Percentiles rank a stretch among this genome's conserved stretches.
These are phyloP conservation scores for Strigomonas oncopelti DNA, from an alignment of 208 protist genomes.

Conservation along the genomic window DNA sequence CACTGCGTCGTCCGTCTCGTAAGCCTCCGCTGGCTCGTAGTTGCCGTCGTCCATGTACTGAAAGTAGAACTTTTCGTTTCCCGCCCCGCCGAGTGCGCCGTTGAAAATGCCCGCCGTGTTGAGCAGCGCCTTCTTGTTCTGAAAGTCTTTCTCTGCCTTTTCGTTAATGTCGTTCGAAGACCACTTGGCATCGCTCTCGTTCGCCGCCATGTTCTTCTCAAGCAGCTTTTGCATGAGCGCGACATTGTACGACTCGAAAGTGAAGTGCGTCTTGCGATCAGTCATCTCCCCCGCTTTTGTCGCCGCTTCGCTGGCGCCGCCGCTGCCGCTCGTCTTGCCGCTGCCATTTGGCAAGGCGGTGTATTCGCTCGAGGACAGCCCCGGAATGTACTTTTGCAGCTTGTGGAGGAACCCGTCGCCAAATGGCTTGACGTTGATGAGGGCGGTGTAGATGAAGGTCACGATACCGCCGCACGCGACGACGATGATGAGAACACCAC, in stretches of 20 bases:
- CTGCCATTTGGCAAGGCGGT: not conserved
- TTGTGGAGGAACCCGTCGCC: not conserved
- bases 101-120: constrained; percentile 18
- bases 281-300: too few relatives aligned
- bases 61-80: constrained; percentile 24
- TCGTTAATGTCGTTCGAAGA: not conserved
- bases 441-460: constrained; percentile 6
- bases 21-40: constrained; percentile 13
- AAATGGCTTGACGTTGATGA: constrained; percentile 15
- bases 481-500: constrained; percentile 23
- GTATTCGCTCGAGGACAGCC: not conserved
- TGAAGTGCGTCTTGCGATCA: not conserved
- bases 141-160: constrained; percentile 6
- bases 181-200: not conserved
- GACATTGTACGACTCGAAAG: constrained; percentile 14
- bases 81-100: constrained; percentile 20
- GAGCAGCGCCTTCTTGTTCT: constrained; percentile 12
- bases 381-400: not conserved
- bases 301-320: too few relatives aligned
- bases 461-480: constrained; percentile 15
- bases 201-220: not conserved
- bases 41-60: constrained; percentile 34
- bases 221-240: not conserved
- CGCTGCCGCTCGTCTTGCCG: not conserved
- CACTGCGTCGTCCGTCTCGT: not conserved